Base-by-base conservation (phyloP, 2,329 filamentous ascomycete species). In the Alternaria metachromatica region DNA sequence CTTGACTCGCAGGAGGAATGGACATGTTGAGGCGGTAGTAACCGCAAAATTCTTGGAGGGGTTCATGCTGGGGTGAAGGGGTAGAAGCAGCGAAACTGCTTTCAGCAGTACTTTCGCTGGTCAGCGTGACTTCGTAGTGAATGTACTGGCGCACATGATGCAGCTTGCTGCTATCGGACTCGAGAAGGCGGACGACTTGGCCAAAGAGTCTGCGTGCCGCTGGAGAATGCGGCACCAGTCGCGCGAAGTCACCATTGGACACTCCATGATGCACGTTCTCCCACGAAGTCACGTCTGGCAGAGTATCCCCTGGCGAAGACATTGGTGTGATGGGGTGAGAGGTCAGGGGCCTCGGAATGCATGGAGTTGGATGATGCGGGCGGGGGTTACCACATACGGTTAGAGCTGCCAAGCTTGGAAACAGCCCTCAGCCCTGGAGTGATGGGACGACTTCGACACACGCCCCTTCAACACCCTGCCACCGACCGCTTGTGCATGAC, bases 21-120 rank as follows among this genome's bases (percentile, higher is more conserved):
- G 20, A 43, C 57, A 59, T 59, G 46, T 59, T 59, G 18, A 59
- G 46, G 41, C 57, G 46, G 26, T 59, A 59, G 46, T 53, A 59
- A 8, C 57, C 57, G 28, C 57, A 59, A 18, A 21, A 59, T 20
- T 51, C 46, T 51, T 59, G 57, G 21, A 45, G 11, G 33, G 57
- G 0, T 45, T 51, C 48, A 20, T 2, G 33, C 18, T 45, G 46
- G 0, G 33, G 33, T 37, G 33, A 37, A 0, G 33, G 33, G 33
- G 33, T 37, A 37, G 33, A 37, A 37, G 48, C 25, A 15, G 48
- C 33, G 1, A 53, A 59, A 53, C 57, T 59, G 21, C 57, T 53
- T 15, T 25, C 57, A 15, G 57, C 25, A 33, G 28, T 53, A 25
- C 57, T 59, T 23, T 51, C 46, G 21, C 53, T 48, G 18, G 33